Percentiles rank a stretch among this genome's conserved stretches.
Conservation (phyloP, 192 early-diverging fungal species). For the Linnemannia exigua region DNA sequence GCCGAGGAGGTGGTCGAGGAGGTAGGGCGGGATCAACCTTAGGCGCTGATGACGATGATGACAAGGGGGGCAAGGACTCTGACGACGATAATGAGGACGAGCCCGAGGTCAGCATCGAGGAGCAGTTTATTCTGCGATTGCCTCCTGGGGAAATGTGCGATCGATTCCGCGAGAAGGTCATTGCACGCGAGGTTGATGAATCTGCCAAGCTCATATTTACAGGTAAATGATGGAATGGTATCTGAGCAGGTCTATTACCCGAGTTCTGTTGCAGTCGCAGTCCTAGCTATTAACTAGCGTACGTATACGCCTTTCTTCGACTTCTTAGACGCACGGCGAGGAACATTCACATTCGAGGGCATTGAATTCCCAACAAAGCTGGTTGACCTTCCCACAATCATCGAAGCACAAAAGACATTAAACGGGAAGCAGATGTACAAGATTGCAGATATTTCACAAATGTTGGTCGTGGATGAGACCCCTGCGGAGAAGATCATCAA, state of each 20-base stretch:
- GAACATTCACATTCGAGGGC: constrained; percentile 68
- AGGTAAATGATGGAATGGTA: constrained; percentile 22
- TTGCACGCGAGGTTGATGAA: constrained; percentile 55
- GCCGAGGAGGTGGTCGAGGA: constrained; percentile 17
- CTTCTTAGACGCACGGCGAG: constrained; percentile 68
- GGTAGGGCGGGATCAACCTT: neutral
- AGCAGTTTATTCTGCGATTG: constrained; percentile 86
- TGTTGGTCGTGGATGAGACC: constrained; percentile 52
- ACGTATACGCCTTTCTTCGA: no score
- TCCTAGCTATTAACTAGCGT: neutral
- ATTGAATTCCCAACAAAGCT: constrained; percentile 73
- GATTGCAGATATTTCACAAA: constrained; percentile 87
- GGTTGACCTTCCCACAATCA: constrained; percentile 87
- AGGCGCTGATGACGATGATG: constrained; percentile 16
- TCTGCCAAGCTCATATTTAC: constrained; percentile 62
- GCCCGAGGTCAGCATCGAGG: constrained; percentile 80
- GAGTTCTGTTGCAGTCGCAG: neutral
- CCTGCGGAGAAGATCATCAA: constrained; percentile 27
- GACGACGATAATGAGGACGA: constrained; percentile 73
- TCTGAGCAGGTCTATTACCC: neutral
- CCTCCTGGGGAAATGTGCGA: constrained; percentile 66
- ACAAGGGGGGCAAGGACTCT: constrained; percentile 30
- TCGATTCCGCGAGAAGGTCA: constrained; percentile 65
- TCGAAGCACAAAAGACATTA: constrained; percentile 89
- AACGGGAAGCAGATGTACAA: constrained; percentile 92